Evolutionary conservation across 1,139 yeast species (phyloP).

Genomic region (Nadsonia starkeyi-henricii): DNA sequence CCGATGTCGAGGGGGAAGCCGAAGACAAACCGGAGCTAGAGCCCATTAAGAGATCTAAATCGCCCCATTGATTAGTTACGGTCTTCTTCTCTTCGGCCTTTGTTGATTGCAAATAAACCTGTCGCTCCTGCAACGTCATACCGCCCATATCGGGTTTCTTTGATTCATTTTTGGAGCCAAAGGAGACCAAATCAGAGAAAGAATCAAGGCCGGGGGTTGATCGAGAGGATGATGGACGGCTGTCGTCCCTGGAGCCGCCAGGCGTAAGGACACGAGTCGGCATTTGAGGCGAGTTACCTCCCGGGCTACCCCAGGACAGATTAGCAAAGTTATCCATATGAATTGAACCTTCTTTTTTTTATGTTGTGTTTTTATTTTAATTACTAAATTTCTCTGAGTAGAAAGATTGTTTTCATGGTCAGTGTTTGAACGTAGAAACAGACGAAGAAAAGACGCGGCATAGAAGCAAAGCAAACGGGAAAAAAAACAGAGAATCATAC

Average conservation of each 20-base stretch:
- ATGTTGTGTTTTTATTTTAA: too few species aligned
- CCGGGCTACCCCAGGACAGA: neutral
- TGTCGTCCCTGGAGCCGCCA: neutral
- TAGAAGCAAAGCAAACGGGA: too few species aligned
- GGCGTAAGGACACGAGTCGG: neutral
- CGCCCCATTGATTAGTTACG: slow-evolving; percentile 7
- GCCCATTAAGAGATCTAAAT: neutral
- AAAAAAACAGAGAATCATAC: too few species aligned
- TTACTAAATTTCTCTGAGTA: too few species aligned
- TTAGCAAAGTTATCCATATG: neutral
- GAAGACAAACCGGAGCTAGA: neutral
- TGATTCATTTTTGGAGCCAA: neutral
- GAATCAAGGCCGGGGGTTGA: neutral
- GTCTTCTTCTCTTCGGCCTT: slow-evolving; percentile 33
- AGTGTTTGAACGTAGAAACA: too few species aligned
- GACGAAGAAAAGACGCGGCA: too few species aligned
- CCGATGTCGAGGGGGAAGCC: too few species aligned
- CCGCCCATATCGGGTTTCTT: neutral
- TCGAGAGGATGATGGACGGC: neutral
- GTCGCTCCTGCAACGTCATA: neutral
- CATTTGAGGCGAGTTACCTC: neutral
- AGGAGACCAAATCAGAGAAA: neutral
- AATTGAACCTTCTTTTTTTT: too few species aligned
- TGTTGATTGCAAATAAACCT: neutral
- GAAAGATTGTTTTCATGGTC: too few species aligned